Evolutionary conservation across 306 rosid genomes (phyloP), one percentile per base, ranked within the genome.

Genomic region (Quercus alba): DNA sequence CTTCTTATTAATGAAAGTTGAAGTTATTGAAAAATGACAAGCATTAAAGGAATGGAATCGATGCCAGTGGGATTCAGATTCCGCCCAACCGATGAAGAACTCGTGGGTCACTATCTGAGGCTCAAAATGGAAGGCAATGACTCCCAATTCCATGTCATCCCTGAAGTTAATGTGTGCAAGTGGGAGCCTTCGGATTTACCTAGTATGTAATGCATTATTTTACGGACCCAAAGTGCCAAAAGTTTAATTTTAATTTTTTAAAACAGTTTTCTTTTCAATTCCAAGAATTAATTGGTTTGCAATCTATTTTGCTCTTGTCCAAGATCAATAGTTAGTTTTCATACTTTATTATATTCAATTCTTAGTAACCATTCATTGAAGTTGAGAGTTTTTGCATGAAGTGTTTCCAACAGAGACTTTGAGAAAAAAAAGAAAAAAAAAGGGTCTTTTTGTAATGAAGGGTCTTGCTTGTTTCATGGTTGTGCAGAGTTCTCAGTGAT

Each of bases 61-160:
- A 1, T 81, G 73, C 89, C 86, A 5, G 81, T 83, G 1, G 96
- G 96, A 31, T 92, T n/a, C 87, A 77, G 97, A 51, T 92, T 92
- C 78, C 77, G 33, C 2, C 97, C 98, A 5, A 89, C 92, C 0
- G 97, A 91, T 11, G 89, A 84, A 49, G 98, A 94, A 74, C 88
- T 94, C 14, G 68, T 94, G 1, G 2, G 2, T 7, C 61, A 89
- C 66, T 94, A 78, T 77, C 77, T 94, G 14, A 84, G 66, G 77
- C 68, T 72, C 35, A 94, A 91, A 83, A 6, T 83, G 26, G 56
- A 12, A 0, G 90, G 85, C 8, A 19, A 1, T 7, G 58, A 86
- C 15, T 75, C 49, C 56, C 5, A 26, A 4, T 52, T 78, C 5
- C 3, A 23, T 11, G 11, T 81, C 64, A 85, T 94, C 26, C 79